phyloP scores from a whole-genome alignment of 805 yeast species.

The Pichia cephalocereana region DNA sequence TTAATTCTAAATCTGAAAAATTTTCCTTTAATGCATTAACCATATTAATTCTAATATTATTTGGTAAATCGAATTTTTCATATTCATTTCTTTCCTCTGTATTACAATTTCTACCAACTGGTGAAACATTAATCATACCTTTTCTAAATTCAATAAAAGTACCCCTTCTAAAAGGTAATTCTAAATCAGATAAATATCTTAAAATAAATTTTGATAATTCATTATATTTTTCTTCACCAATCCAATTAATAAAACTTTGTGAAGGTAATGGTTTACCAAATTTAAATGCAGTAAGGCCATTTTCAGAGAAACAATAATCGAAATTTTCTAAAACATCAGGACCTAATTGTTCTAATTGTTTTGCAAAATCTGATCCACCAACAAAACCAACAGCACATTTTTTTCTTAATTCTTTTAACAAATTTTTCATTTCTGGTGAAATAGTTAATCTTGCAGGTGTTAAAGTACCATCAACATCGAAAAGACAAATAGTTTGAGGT shows the following conservation, averaged over 20 bases:
- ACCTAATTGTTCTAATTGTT: constrained; percentile 96
- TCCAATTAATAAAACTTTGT: constrained; percentile 90
- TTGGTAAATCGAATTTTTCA: constrained; percentile 73
- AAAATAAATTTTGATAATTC: constrained; percentile 78
- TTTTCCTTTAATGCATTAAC: constrained; percentile 76
- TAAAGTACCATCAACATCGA: constrained; percentile 97
- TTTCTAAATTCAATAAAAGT: constrained; percentile 98
- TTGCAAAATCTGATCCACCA: constrained; percentile 91
- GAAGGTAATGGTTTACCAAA: constrained; percentile 80
- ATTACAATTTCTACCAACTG: constrained; percentile 97
- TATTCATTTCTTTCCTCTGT: constrained; percentile 88
- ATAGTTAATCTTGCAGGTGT: constrained; percentile 82
- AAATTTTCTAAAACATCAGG: constrained; percentile 65
- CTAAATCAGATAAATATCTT: constrained; percentile 75
- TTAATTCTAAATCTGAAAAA: constrained; percentile 77
- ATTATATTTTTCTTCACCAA: constrained; percentile 93
- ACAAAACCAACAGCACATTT: constrained; percentile 95
- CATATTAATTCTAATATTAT: constrained; percentile 75
- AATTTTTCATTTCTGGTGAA: constrained; percentile 67
- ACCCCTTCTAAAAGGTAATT: constrained; percentile 96
- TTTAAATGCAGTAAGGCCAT: constrained; percentile 97
- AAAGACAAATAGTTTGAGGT: constrained; percentile 82
- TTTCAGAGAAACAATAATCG: constrained; percentile 95
- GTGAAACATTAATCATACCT: constrained; percentile 98
- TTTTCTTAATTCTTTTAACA: constrained; percentile 69